Evolutionary conservation across 2,329 filamentous ascomycete species (phyloP).

Genomic region (Fusarium concolor): DNA sequence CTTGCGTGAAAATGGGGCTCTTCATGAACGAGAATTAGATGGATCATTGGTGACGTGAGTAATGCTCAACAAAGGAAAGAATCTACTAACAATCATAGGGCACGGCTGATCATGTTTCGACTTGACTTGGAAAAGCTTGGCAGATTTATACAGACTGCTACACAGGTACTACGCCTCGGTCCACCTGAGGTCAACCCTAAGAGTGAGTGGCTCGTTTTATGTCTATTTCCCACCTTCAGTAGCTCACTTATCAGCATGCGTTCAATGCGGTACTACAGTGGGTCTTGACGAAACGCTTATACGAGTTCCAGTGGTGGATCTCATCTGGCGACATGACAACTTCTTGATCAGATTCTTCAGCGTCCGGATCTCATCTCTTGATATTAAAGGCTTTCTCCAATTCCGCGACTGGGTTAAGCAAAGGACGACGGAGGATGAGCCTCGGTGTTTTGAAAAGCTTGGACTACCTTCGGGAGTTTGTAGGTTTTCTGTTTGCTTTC

Average conservation of each 20-base stretch:
- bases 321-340: neutral
- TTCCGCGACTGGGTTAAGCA: neutral
- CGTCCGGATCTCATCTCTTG: neutral
- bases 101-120: neutral
- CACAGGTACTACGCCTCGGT: neutral
- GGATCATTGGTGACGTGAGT: slow-evolving; percentile 2
- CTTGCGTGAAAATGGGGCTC: neutral
- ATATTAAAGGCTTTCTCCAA: neutral
- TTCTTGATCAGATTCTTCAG: neutral
- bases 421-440: neutral
- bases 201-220: neutral
- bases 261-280: neutral
- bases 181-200: neutral
- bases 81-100: accelerated
- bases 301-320: neutral
- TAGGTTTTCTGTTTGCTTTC: neutral
- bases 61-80: accelerated
- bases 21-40: neutral
- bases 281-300: neutral
- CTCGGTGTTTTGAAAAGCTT: neutral
- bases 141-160: neutral
- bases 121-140: neutral
- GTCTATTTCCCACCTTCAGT: too few relatives aligned
- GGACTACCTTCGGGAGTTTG: neutral
- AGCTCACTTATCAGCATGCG: neutral